Conservation (phyloP, 2,329 filamentous ascomycete genomes). For the Atkinsonella hypoxylon region DNA sequence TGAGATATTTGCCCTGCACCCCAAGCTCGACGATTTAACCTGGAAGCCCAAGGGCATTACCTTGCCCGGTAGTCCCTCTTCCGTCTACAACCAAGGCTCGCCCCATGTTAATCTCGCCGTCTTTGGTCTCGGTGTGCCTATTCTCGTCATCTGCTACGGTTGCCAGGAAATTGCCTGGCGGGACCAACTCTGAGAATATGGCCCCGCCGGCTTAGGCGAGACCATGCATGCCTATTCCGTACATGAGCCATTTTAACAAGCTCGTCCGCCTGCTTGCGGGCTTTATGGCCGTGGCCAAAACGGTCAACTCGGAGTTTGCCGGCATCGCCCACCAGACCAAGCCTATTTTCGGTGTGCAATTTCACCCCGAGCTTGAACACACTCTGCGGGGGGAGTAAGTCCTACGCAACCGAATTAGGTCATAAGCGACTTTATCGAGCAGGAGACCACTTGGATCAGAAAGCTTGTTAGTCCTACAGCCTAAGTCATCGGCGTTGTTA, state of each 20-base stretch:
- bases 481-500: slow-evolving; percentile 55
- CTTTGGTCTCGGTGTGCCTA: slow-evolving; percentile 19
- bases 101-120: slow-evolving; percentile 57
- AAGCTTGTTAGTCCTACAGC: slow-evolving; percentile 68
- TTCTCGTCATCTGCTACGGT: slow-evolving; percentile 34
- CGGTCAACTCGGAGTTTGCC: slow-evolving; percentile 65
- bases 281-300: slow-evolving; percentile 64
- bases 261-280: slow-evolving; percentile 59
- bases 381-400: slow-evolving; percentile 55
- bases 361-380: slow-evolving; percentile 66
- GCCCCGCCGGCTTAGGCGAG: slow-evolving; percentile 51
- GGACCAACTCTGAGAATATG: slow-evolving; percentile 49
- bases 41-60: slow-evolving; percentile 81
- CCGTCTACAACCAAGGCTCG: slow-evolving; percentile 72
- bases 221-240: slow-evolving; percentile 56
- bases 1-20: slow-evolving; percentile 79
- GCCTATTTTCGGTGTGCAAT: slow-evolving; percentile 63
- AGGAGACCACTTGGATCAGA: slow-evolving; percentile 71
- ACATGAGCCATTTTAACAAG: slow-evolving; percentile 89
- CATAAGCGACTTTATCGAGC: slow-evolving; percentile 72
- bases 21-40: slow-evolving; percentile 61
- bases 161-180: slow-evolving; percentile 45
- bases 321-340: slow-evolving; percentile 62
- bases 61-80: slow-evolving; percentile 39
- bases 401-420: slow-evolving; percentile 74